A percentile compares a stretch with the other conserved stretches of the same genome.
phyloP scores from a whole-genome alignment of 805 yeast genomes.

The Myxozyma neglecta region DNA sequence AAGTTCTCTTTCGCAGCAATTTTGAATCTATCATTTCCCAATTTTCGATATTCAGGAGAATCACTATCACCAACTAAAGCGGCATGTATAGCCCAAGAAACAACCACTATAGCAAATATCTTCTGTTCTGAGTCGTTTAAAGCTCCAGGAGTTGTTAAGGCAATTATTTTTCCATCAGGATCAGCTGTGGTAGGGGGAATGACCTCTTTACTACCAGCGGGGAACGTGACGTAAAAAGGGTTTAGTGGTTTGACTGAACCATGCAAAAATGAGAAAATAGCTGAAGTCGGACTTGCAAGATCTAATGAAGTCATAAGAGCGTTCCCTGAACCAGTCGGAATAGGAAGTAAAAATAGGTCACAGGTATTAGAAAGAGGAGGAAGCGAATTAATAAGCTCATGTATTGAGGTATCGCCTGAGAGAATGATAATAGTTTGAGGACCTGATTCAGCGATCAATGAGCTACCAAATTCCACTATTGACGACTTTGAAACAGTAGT shows the following conservation, averaged over 20 bases:
- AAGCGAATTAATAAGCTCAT: constrained; percentile 66
- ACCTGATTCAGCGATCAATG: constrained; percentile 24
- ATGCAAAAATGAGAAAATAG: constrained; percentile 10
- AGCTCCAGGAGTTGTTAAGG: constrained; percentile 16
- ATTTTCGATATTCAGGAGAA: constrained; percentile 59
- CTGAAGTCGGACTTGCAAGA: constrained; percentile 36
- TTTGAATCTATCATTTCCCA: constrained; percentile 67
- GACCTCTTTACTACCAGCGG: constrained; percentile 37
- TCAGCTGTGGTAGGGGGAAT: constrained; percentile 49
- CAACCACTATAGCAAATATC: constrained; percentile 51
- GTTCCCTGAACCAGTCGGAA: constrained; percentile 88
- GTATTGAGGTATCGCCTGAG: constrained; percentile 85
- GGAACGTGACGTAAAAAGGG: constrained; percentile 28
- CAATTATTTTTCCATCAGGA: constrained; percentile 38
- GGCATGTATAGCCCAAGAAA: constrained; percentile 86
- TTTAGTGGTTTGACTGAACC: constrained; percentile 16
- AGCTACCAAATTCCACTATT: constrained; percentile 38
- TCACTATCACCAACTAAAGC: constrained; percentile 80
- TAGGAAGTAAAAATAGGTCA: constrained; percentile 33
- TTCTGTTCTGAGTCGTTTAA: background rate
- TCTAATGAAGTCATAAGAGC: constrained; percentile 69
- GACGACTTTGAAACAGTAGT: constrained; percentile 39
- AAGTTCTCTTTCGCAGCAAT: constrained; percentile 64
- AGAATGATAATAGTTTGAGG: constrained; percentile 54
- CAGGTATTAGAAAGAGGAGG: constrained; percentile 14